Evolutionary conservation across 441 rosid species (phyloP).

Genomic region (Corymbia citriodora): DNA sequence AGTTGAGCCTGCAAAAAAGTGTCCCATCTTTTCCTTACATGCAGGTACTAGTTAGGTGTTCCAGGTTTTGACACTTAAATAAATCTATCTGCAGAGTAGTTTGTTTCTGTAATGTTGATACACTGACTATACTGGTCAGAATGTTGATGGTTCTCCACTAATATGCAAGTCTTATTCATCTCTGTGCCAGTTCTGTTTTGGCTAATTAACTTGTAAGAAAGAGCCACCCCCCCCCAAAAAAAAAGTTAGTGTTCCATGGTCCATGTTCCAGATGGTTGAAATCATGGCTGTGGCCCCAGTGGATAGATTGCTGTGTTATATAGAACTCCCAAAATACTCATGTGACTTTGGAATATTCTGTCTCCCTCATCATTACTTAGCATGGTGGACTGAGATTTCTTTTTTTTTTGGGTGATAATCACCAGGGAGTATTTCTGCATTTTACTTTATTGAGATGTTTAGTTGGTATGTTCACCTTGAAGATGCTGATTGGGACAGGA

Average conservation of each 20-base stretch:
- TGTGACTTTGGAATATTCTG: background rate
- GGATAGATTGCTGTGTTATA: background rate
- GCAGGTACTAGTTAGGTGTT: background rate
- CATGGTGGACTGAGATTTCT: background rate
- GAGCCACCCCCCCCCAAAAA: background rate
- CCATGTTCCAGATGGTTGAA: background rate
- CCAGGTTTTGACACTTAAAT: background rate
- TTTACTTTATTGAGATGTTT: background rate
- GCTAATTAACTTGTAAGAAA: background rate
- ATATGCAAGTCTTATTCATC: background rate
- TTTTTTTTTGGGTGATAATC: background rate
- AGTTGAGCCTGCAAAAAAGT: background rate
- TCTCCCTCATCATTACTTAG: background rate
- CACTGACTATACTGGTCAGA: background rate
- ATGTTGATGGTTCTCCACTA: background rate
- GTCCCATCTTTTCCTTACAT: background rate
- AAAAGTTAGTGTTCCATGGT: background rate
- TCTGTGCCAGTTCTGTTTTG: background rate
- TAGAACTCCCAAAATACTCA: background rate
- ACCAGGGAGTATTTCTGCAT: background rate
- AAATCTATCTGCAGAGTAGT: background rate
- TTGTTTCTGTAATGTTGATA: background rate
- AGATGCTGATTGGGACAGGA: conserved; percentile 43
- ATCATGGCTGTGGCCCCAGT: background rate
- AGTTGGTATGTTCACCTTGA: background rate